Conservation (phyloP, 805 yeast genomes). For the Tetrapisispora taiwanensis region DNA sequence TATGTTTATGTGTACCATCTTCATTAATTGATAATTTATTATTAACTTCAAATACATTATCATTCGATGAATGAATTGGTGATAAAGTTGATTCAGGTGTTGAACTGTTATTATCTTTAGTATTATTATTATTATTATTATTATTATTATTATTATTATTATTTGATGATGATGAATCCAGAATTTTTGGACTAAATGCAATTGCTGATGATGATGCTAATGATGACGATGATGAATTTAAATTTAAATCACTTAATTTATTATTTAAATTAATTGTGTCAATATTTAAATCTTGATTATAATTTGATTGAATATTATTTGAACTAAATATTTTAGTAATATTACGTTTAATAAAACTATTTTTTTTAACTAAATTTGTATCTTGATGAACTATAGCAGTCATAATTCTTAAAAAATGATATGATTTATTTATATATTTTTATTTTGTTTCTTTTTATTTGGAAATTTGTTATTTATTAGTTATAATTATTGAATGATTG, state of each 20-base stretch:
- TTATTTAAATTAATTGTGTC: not conserved
- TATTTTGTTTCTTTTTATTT: no score
- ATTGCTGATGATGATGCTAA: not conserved
- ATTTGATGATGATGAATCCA: not conserved
- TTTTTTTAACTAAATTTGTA: not conserved
- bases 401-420: not conserved
- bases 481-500: no score
- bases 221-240: not conserved
- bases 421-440: no score
- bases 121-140: no score
- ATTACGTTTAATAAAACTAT: not conserved
- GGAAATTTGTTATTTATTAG: no score
- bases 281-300: not conserved
- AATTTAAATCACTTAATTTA: no score
- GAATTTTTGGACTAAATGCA: not conserved
- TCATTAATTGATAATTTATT: constrained; percentile 45
- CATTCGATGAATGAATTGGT: not conserved
- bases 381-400: not conserved
- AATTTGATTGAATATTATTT: not conserved
- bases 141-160: not conserved
- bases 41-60: not conserved
- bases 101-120: no score
- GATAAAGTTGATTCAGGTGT: not conserved
- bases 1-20: constrained; percentile 74
- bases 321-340: not conserved